Evolutionary conservation across 148 eudicot genomes (phyloP).

Genomic region (Camellia granthamiana): DNA sequence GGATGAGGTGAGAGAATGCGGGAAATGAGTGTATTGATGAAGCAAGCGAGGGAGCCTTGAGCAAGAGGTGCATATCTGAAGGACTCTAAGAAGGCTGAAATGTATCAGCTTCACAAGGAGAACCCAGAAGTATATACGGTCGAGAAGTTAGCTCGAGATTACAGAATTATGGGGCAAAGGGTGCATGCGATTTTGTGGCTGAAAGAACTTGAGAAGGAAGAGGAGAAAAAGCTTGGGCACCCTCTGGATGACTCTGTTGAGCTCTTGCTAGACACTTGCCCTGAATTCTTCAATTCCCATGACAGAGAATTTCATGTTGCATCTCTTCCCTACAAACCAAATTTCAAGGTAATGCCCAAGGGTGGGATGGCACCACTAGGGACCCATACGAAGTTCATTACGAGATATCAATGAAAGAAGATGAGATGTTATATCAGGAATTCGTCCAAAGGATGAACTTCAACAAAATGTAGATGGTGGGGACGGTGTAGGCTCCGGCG

Average conservation of each 20-base stretch:
- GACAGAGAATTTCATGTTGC: slow-evolving; percentile 91
- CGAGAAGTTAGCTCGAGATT: slow-evolving; percentile 76
- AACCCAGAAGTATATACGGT: slow-evolving; percentile 77
- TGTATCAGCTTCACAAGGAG: slow-evolving; percentile 77
- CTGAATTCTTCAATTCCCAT: slow-evolving; percentile 69
- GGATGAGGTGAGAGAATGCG: slow-evolving; percentile 45
- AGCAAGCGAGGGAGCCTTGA: slow-evolving; percentile 81
- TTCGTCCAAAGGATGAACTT: slow-evolving; percentile 74
- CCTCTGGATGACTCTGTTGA: slow-evolving; percentile 90
- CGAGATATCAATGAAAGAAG: slow-evolving; percentile 90
- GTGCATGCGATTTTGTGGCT: slow-evolving; percentile 91
- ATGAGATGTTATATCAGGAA: slow-evolving; percentile 66
- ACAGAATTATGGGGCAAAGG: slow-evolving; percentile 85
- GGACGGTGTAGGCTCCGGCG: slow-evolving; percentile 76
- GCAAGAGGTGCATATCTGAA: slow-evolving; percentile 85
- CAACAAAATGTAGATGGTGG: slow-evolving; percentile 67
- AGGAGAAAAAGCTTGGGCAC: slow-evolving; percentile 71
- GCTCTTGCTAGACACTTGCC: slow-evolving; percentile 64
- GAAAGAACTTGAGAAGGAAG: slow-evolving; percentile 76
- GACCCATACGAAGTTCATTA: slow-evolving; percentile 96
- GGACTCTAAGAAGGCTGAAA: slow-evolving; percentile 86
- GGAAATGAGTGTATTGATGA: slow-evolving; percentile 49
- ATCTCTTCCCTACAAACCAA: slow-evolving; percentile 80
- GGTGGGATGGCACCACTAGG: slow-evolving; percentile 89
- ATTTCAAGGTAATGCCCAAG: slow-evolving; percentile 96